Base-by-base conservation (phyloP, 2,329 filamentous ascomycete genomes). In the Aspergillus jensenii region DNA sequence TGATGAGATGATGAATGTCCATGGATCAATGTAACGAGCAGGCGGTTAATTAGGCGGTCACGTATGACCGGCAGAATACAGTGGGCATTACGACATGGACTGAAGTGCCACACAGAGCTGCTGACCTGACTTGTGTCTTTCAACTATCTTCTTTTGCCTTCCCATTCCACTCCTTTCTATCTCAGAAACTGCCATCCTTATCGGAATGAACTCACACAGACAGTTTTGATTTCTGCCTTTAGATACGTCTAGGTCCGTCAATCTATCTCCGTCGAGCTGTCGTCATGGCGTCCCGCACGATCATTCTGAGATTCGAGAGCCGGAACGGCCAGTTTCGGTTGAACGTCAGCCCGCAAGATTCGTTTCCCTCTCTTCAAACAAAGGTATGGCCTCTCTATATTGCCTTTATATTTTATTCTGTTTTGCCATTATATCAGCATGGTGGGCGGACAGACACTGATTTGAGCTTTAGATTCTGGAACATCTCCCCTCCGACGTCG, bases 261-360 rank as follows among this genome's bases (percentile, higher is more conserved):
- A 15, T 17, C 35, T 27, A 35, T 25, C 6, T 8, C n/a, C 46
- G 35, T 21, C 45, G 17, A 23, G 33, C 33, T 50, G 31, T 45
- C 61, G 63, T 47, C 39, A 78, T 78, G 76, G 66, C 74, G 23
- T 66, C 75, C 48, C 65, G 71, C 71, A 78, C 71, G 63, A 96
- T 96, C 87, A 83, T 96, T 70, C 81, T 97, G 56, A 87, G 93
- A 75, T 90, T 96, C 67, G 88, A 93, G 69, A 92, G 92, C 73
- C 91, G 90, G 63, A 92, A 97, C 79, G 95, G 95, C 79, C 95
- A 95, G 82, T 88, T 93, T 76, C 89, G 95, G 67, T 81, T 98
- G 68, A 90, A 83, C 52, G 85, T 96, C 65, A 87, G 93, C 67
- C 84, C 88, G 51, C 82, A 84, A 43, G 87, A 90, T 62, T 87